Percentiles rank a stretch among this genome's conserved stretches.
Evolutionary conservation across 495 filamentous ascomycete species (phyloP).

Genomic region (Podospora pseudoanserina): DNA sequence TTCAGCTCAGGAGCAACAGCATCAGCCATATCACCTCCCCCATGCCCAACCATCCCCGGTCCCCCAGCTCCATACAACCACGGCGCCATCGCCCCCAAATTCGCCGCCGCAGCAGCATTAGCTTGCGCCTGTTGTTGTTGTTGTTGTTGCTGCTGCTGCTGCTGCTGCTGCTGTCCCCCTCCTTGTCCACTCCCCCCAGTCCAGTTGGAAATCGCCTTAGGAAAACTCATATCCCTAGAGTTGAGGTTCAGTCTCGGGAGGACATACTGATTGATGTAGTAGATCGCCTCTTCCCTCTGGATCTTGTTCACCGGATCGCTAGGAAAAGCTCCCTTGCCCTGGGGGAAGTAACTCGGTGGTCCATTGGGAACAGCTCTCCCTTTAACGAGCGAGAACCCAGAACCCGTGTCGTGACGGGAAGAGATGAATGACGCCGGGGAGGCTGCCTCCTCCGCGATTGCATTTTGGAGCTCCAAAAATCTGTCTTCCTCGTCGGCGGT

Average conservation of each 20-base stretch:
- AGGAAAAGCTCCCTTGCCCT: slow-evolving; percentile 37
- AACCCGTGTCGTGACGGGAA: slow-evolving; percentile 42
- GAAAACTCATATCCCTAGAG: slow-evolving; percentile 37
- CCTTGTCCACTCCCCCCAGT: slow-evolving; percentile 19
- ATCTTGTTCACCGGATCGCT: slow-evolving; percentile 54
- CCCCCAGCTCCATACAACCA: slow-evolving; percentile 37
- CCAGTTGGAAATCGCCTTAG: slow-evolving; percentile 28
- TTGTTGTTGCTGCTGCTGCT: neutral
- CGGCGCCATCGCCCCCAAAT: slow-evolving; percentile 39
- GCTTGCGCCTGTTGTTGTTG: neutral
- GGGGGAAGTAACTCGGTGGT: slow-evolving; percentile 51
- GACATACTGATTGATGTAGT: slow-evolving; percentile 64
- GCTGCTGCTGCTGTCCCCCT: slow-evolving; percentile 1
- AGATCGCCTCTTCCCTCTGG: slow-evolving; percentile 58
- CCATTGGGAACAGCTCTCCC: slow-evolving; percentile 56
- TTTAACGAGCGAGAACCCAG: slow-evolving; percentile 52
- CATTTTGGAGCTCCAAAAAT: slow-evolving; percentile 70
- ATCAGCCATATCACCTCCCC: slow-evolving; percentile 17
- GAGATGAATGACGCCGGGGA: slow-evolving; percentile 48
- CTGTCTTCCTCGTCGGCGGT: slow-evolving; percentile 70
- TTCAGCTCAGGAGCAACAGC: slow-evolving; percentile 31
- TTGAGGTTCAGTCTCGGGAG: slow-evolving; percentile 50
- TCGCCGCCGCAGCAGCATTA: slow-evolving; percentile 25
- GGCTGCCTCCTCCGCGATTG: slow-evolving; percentile 42
- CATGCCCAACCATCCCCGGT: slow-evolving; percentile 15